Evolutionary conservation across 2,329 filamentous ascomycete species (phyloP).

Genomic region (Hypoxylon rubiginosum): DNA sequence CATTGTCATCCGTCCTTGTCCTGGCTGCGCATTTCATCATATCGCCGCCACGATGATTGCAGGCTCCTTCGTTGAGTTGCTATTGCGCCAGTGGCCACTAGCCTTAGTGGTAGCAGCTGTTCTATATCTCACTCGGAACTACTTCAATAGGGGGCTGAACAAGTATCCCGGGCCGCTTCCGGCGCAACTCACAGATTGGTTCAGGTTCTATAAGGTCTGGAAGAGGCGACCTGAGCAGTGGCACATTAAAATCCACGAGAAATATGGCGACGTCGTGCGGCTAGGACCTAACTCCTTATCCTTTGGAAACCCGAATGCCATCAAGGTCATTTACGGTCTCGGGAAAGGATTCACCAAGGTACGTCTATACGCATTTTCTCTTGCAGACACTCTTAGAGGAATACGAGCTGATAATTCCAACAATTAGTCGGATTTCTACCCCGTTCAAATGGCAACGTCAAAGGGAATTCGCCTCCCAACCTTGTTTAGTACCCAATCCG

Average conservation of each 20-base stretch:
- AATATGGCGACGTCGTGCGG: slow-evolving; percentile 25
- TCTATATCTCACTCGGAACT: slow-evolving; percentile 22
- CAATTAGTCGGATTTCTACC: slow-evolving; percentile 30
- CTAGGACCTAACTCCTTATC: slow-evolving; percentile 30
- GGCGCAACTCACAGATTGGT: slow-evolving; percentile 26
- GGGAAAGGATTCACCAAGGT: slow-evolving; percentile 29
- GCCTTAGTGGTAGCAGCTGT: slow-evolving; percentile 5
- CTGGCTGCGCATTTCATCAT: not conserved
- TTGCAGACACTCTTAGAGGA: not conserved
- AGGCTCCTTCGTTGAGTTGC: slow-evolving; percentile 13
- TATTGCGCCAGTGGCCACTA: slow-evolving; percentile 25
- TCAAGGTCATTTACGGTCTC: slow-evolving; percentile 33
- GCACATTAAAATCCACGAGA: slow-evolving; percentile 21
- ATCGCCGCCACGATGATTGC: slow-evolving; percentile 16
- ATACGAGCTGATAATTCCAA: not conserved
- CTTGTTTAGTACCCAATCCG: slow-evolving; percentile 27
- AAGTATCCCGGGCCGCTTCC: slow-evolving; percentile 24
- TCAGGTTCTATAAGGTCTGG: slow-evolving; percentile 30
- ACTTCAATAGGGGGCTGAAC: slow-evolving; percentile 29
- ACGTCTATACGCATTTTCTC: not conserved
- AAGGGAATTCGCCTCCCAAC: slow-evolving; percentile 21
- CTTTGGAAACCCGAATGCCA: slow-evolving; percentile 23
- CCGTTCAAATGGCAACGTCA: slow-evolving; percentile 27
- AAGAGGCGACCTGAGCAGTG: slow-evolving; percentile 22
- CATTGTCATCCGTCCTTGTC: not conserved